Percentiles rank a stretch among this genome's conserved stretches.
Evolutionary conservation across 163 green algal species (phyloP).

Genomic region (Picocystis sp.): DNA sequence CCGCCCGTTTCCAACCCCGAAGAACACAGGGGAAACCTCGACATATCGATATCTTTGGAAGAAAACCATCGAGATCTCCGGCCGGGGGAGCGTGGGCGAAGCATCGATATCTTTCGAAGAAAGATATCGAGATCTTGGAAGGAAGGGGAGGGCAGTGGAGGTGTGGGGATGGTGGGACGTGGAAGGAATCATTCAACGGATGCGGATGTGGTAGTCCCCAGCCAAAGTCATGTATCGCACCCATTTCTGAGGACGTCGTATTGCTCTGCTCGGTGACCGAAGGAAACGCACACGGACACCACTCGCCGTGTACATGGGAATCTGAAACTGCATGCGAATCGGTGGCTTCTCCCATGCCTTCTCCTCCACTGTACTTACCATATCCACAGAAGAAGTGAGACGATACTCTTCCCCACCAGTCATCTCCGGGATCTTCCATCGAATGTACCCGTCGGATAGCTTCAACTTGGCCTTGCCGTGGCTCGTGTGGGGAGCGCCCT

Average conservation of each 20-base stretch:
- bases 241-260: constrained; percentile 5
- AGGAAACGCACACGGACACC: constrained; percentile 4
- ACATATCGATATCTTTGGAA: too few species aligned
- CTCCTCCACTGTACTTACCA: neutral
- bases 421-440: constrained; percentile 5
- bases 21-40: too few species aligned
- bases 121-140: too few species aligned
- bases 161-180: too few species aligned
- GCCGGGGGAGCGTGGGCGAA: too few species aligned
- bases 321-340: constrained; percentile 2
- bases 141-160: too few species aligned
- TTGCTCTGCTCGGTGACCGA: neutral
- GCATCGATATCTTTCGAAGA: too few species aligned
- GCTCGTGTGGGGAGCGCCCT: constrained; percentile 1
- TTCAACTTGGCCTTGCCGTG: constrained; percentile 7
- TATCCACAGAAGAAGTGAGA: constrained; percentile 4
- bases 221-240: constrained; percentile 7
- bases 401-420: constrained; percentile 2
- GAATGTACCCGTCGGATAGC: constrained; percentile 1
- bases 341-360: constrained; percentile 6
- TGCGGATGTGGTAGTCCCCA: constrained; percentile 2
- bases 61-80: too few species aligned
- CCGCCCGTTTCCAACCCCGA: too few species aligned
- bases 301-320: constrained; percentile 5
- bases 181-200: too few species aligned